Base-by-base conservation (phyloP, 75 land plant species). In the Gnetum montanum region DNA sequence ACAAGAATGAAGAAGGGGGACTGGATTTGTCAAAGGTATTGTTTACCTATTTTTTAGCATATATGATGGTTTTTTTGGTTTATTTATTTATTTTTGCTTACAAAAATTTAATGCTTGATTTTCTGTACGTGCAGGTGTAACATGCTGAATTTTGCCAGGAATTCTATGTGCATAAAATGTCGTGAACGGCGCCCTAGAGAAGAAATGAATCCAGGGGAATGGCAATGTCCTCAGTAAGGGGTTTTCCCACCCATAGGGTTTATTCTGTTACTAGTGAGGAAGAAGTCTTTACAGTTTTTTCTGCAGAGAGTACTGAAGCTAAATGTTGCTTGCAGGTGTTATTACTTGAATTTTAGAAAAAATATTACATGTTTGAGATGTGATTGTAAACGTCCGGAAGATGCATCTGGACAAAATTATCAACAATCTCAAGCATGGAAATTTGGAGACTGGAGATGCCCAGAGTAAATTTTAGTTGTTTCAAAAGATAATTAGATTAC, bases 171-270 rank as follows among this genome's bases (percentile, higher is more conserved):
- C 59, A 56, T 66, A 11, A 65, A 74, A 26, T 90, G 96, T 44
- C 15, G 31, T 26, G 68, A 63, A 23, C 33, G 56, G 31, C 80
- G 83, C 8, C 89, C 95, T 0, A 60, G 66, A 37, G 52, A 70
- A 41, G 47, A 68, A 30, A 51, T 84, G 6, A 59, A 52, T 6
- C 67, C 73, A 15, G 97, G 97, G 29, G 97, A 90, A 18, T 90
- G 96, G 96, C 76, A 82, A 57, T 90, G 96, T 74, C 70, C 76
- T 4, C 49, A 48, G 96, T 90, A 49, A 66, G 81, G 10, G 31
- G 13, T 53, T 19, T 36, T 57, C 25, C 10, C 34, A 12, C 23
- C 12, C 35, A 23, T 29, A 26, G 34, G 23, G 12, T 29, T 33
- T 61, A 58, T 35, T n/a, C 6, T 6, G 7, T 24, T n/a, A n/a